phyloP scores from a whole-genome alignment of 1,139 yeast genomes.

The Kluyveromyces sp. region DNA sequence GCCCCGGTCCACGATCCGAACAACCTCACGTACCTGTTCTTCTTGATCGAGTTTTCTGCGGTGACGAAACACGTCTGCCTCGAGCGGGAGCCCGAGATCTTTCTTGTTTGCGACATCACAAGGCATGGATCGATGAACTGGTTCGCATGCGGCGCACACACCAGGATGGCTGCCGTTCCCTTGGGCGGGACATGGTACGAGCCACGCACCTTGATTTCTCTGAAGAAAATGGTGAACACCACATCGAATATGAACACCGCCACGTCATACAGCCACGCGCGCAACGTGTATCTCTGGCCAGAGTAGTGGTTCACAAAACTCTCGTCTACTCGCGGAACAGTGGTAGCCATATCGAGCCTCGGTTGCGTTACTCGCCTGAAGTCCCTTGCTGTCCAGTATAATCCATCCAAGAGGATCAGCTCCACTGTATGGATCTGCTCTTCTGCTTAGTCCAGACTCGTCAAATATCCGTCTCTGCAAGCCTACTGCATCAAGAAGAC shows the following conservation, averaged over 20 bases:
- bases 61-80: conserved; percentile 50
- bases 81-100: conserved; percentile 24
- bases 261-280: conserved; percentile 23
- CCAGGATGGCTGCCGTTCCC: conserved; percentile 62
- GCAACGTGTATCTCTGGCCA: conserved; percentile 17
- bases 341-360: too few species aligned
- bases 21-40: conserved; percentile 46
- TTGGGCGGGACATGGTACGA: conserved; percentile 55
- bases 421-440: too few species aligned
- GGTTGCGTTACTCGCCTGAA: too few species aligned
- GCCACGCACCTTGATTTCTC: conserved; percentile 65
- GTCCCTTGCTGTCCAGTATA: too few species aligned
- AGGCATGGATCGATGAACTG: conserved; percentile 71
- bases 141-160: conserved; percentile 77
- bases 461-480: too few species aligned
- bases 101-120: conserved; percentile 47
- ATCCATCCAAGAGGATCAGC: too few species aligned
- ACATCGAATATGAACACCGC: conserved; percentile 20
- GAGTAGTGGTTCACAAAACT: conserved; percentile 17
- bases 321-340: conserved; percentile 13
- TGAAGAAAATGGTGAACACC: conserved; percentile 41
- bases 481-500: too few species aligned
- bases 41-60: conserved; percentile 57
- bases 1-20: conserved; percentile 53
- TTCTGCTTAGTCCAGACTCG: too few species aligned